phyloP scores from a whole-genome alignment of 257 asterid genomes.

The Primulina eburnea region DNA sequence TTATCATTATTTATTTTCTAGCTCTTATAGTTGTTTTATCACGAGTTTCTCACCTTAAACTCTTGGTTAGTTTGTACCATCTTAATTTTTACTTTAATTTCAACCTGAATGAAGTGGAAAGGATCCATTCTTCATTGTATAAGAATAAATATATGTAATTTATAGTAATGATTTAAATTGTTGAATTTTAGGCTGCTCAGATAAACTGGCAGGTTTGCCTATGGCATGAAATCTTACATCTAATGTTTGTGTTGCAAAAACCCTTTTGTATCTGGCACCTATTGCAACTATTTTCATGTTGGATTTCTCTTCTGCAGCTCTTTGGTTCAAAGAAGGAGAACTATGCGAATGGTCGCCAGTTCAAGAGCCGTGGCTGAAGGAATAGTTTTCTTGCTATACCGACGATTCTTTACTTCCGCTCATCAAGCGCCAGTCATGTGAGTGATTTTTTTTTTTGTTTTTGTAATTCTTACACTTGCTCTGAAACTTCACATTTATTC shows the following conservation, averaged over 20 bases:
- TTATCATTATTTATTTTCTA: no score
- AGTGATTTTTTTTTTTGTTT: background rate
- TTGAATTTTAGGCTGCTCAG: background rate
- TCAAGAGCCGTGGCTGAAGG: conserved; percentile 71
- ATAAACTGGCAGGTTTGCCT: background rate
- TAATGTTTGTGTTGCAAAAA: background rate
- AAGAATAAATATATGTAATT: no score
- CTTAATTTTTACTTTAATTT: no score
- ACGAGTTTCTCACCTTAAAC: no score
- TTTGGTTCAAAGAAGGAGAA: conserved; percentile 85
- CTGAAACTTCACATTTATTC: background rate
- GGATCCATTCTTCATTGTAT: background rate
- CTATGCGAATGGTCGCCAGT: conserved; percentile 60
- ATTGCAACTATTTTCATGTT: background rate
- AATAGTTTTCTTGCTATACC: conserved; percentile 28
- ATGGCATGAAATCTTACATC: background rate
- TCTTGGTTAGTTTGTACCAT: no score
- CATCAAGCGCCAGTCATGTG: background rate
- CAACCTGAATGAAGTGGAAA: background rate
- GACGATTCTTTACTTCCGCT: background rate
- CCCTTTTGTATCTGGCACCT: background rate
- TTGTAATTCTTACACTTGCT: background rate
- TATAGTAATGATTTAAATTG: background rate
- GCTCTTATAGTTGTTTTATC: no score
- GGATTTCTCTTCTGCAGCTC: conserved; percentile 39